Evolutionary conservation across 352 stramenopile genomes (phyloP).

Genomic region (Phytophthora litchii): DNA sequence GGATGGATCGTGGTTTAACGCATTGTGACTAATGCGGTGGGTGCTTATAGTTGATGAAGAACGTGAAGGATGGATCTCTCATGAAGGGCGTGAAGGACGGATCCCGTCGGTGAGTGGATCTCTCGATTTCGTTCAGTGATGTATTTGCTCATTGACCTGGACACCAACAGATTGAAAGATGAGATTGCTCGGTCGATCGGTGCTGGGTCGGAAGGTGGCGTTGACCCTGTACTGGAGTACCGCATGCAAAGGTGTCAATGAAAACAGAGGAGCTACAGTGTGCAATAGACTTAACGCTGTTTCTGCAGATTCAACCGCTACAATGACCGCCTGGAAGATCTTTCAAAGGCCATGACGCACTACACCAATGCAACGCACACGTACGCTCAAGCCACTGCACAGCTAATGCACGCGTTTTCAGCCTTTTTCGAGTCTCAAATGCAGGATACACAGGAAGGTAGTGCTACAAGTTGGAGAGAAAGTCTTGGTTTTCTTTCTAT

Average conservation of each 20-base stretch:
- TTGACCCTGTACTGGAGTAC: slow-evolving; percentile 71
- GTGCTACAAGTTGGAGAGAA: not conserved
- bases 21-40: not conserved
- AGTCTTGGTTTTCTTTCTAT: not conserved
- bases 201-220: slow-evolving; percentile 48
- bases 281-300: slow-evolving; percentile 1
- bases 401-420: slow-evolving; percentile 66
- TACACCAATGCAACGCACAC: slow-evolving; percentile 48
- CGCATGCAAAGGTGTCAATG: slow-evolving; percentile 55
- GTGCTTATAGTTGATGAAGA: slow-evolving; percentile 59
- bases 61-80: slow-evolving; percentile 82
- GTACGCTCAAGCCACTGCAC: slow-evolving; percentile 48
- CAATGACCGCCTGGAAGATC: slow-evolving; percentile 63
- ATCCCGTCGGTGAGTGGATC: slow-evolving; percentile 50
- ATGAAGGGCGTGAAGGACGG: slow-evolving; percentile 83
- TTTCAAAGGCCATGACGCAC: slow-evolving; percentile 54
- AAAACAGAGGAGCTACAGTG: not conserved
- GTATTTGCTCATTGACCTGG: not conserved
- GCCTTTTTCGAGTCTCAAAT: slow-evolving; percentile 66
- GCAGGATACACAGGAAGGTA: slow-evolving; percentile 43
- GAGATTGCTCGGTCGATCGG: slow-evolving; percentile 71
- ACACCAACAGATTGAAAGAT: slow-evolving; percentile 59
- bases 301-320: slow-evolving; percentile 58
- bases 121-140: not conserved
- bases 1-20: slow-evolving; percentile 3